Evolutionary conservation across 805 yeast species (phyloP).

Genomic region (Starmerella bombicola): DNA sequence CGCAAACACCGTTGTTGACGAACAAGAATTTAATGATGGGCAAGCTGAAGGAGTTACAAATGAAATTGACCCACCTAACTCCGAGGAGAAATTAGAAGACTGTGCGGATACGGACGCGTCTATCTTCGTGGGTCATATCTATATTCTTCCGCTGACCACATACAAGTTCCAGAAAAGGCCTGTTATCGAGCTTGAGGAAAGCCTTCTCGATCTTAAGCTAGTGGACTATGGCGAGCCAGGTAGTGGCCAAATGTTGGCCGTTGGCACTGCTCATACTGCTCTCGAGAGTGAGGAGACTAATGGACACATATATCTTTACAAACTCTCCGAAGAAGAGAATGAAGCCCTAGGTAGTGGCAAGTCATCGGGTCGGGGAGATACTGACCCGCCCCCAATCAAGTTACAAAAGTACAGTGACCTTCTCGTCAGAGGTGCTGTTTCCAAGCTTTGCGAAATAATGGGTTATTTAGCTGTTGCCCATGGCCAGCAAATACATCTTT

Average conservation of each 20-base stretch:
- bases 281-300: constrained; percentile 70
- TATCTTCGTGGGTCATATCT: constrained; percentile 8
- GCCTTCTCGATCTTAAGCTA: constrained; percentile 8
- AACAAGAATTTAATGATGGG: neutral
- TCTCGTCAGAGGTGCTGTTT: constrained; percentile 70
- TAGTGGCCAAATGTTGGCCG: constrained; percentile 51
- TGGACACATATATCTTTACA: constrained; percentile 59
- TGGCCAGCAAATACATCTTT: constrained; percentile 67
- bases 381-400: neutral
- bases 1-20: neutral
- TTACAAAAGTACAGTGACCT: constrained; percentile 33
- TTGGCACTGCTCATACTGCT: constrained; percentile 66
- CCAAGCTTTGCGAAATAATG: constrained; percentile 62
- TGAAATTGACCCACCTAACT: neutral
- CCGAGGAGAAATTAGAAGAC: neutral
- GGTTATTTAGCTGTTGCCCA: constrained; percentile 77
- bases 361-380: neutral
- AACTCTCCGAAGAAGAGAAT: neutral
- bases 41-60: neutral
- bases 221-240: constrained; percentile 9
- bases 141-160: constrained; percentile 5
- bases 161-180: constrained; percentile 2
- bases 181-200: constrained; percentile 9
- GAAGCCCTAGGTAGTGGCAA: neutral
- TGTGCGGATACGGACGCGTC: neutral